These are phyloP conservation scores for Tricholoma matsutake DNA, from an alignment of 768 basidiomycete genomes.

Conservation along the genomic window DNA sequence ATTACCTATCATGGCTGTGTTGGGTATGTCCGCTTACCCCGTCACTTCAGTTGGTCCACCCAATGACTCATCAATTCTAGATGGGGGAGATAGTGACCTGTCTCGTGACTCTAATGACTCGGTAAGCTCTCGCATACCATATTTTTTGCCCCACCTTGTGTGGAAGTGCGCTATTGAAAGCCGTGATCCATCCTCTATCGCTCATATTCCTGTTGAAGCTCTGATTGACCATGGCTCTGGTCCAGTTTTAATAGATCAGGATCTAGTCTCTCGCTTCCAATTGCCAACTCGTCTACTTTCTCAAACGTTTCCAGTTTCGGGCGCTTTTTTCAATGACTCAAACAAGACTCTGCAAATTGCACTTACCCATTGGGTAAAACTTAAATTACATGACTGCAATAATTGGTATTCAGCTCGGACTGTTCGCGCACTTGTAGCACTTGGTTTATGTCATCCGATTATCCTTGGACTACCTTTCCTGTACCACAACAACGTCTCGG, in stretches of 20 bases:
- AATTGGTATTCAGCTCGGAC: not conserved
- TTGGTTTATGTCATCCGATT: not conserved
- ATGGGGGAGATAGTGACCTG: too few species aligned
- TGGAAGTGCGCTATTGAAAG: not conserved
- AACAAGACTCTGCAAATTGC: not conserved
- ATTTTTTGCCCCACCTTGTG: not conserved
- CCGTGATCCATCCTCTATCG: not conserved
- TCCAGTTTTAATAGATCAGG: not conserved
- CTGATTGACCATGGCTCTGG: not conserved
- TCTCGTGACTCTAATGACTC: not conserved
- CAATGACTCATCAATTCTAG: not conserved
- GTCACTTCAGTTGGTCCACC: not conserved
- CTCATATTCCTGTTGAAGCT: not conserved
- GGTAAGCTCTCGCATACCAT: not conserved
- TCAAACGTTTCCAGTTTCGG: not conserved
- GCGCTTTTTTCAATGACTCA: not conserved
- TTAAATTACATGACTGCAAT: not conserved
- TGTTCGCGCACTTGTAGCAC: not conserved
- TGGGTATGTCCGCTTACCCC: not conserved
- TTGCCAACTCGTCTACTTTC: not conserved
- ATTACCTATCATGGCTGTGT: not conserved
- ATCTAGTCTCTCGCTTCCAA: not conserved
- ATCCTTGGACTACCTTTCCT: conserved; percentile 3
- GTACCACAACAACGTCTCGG: not conserved
- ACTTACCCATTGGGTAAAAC: not conserved